Percentiles rank a stretch among this genome's conserved stretches.
phyloP scores from a whole-genome alignment of 1,139 yeast genomes.

The Yamadazyma kanchanaburiensis region DNA sequence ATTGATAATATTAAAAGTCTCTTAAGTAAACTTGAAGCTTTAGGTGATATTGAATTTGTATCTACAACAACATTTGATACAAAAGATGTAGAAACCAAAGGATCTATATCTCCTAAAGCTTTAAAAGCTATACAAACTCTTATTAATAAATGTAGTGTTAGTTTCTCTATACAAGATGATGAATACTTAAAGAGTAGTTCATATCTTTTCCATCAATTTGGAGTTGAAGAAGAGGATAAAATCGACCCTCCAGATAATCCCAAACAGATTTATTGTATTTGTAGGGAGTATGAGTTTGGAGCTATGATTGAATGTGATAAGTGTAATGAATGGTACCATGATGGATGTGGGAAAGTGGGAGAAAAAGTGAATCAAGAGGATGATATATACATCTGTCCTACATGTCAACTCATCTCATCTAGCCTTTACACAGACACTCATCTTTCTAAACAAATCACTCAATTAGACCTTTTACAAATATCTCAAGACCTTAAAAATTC shows the following conservation, averaged over 20 bases:
- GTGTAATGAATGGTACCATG: constrained; percentile 83
- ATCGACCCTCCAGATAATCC: constrained; percentile 1
- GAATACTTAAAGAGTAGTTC: constrained; percentile 16
- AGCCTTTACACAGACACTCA: constrained; percentile 13
- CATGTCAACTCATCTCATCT: constrained; percentile 45
- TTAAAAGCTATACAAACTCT: constrained; percentile 5
- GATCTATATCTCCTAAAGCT: constrained; percentile 6
- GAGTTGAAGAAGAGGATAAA: constrained; percentile 7
- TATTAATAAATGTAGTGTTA: constrained; percentile 28
- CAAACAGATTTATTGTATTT: constrained; percentile 55
- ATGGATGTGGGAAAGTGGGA: constrained; percentile 38
- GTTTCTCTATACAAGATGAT: constrained; percentile 42
- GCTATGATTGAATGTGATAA: constrained; percentile 76
- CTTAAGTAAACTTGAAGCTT: constrained; percentile 13
- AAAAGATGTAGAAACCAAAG: constrained; percentile 14
- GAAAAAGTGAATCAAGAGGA: constrained; percentile 23
- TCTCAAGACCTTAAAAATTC: constrained; percentile 30
- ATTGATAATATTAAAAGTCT: constrained; percentile 43
- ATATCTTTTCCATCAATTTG: constrained; percentile 1
- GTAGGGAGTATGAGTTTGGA: constrained; percentile 67
- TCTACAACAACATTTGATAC: constrained; percentile 22
- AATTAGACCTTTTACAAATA: constrained; percentile 14
- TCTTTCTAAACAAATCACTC: constrained; percentile 20
- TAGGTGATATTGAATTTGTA: constrained; percentile 27
- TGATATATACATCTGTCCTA: constrained; percentile 59